These are phyloP conservation scores for Flueggea neowawraea DNA, from an alignment of 441 rosid genomes.

Conservation along the genomic window DNA sequence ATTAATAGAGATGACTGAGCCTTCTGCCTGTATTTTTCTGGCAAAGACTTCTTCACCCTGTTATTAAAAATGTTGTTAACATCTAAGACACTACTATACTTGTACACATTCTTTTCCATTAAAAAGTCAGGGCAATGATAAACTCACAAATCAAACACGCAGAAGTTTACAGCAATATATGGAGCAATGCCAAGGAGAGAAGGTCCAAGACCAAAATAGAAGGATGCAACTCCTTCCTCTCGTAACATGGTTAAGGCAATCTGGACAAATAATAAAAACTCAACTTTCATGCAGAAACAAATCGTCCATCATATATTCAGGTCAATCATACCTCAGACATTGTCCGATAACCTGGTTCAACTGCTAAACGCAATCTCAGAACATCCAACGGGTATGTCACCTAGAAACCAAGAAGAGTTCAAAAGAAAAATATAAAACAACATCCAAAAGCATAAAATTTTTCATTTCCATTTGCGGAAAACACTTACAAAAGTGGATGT, in stretches of 20 bases:
- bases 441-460: constrained; percentile 8
- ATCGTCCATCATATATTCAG: constrained; percentile 12
- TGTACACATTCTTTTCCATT: background rate
- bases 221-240: constrained; percentile 93
- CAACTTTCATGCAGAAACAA: constrained; percentile 2
- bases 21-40: constrained; percentile 73
- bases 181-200: constrained; percentile 97
- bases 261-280: constrained; percentile 32
- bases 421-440: constrained; percentile 1
- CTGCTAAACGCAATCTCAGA: constrained; percentile 89
- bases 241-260: constrained; percentile 88
- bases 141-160: constrained; percentile 95
- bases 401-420: constrained; percentile 30
- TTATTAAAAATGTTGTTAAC: constrained; percentile 9
- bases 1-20: constrained; percentile 80
- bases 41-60: constrained; percentile 94
- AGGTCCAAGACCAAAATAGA: constrained; percentile 95
- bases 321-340: constrained; percentile 77
- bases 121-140: background rate
- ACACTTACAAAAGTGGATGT: constrained; percentile 89
- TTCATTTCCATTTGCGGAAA: constrained; percentile 7
- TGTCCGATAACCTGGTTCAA: constrained; percentile 86
- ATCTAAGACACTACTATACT: background rate
- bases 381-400: constrained; percentile 97
- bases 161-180: constrained; percentile 95